Base-by-base conservation (phyloP, 202 grass and related monocot genomes). In the Setaria italica region DNA sequence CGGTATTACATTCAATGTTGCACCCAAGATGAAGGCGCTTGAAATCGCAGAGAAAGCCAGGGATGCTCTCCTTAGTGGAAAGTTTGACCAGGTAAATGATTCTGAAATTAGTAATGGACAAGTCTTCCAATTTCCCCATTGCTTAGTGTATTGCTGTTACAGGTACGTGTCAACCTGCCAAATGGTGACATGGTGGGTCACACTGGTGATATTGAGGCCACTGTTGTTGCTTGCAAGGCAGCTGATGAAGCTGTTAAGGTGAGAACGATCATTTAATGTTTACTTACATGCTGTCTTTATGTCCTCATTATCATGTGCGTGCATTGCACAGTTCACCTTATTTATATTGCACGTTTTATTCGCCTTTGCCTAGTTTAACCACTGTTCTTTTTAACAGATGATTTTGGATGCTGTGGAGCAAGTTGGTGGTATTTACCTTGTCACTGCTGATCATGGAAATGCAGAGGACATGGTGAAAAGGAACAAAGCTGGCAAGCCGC, bases 391-490 rank as follows among this genome's bases (percentile, higher is more conserved):
- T 67, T 63, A 85, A 64, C 90, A 96, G 97, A 96, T 96, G 51
- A 95, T 99, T 80, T 82, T 99, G 81, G 92, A 96, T 85, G 92
- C 97, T 4, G 73, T 99, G 25, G 87, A 96, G 84, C 88, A 94
- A 92, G 94, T 93, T 12, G 97, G 97, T 15, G 97, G 97, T 51
- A 96, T 99, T 70, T 99, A 96, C 78, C 76, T 96, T 87, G 94
- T 99, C 59, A 99, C 97, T 43, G 97, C 97, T 32, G 97, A 99
- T 80, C 97, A 99, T 85, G 97, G 97, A 57, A 99, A 99, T 77
- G 97, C 97, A 3, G 97, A 99, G 85, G 97, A 99, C 73, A 99
- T 99, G 97, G 97, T 99, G 60, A 99, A 99, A 76, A 92, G 97
- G 47, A 88, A 88, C 90, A 99, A 99, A 91, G 37, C 92, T 51